Base-by-base conservation (phyloP, 257 asterid species). In the Primulina tabacum region DNA sequence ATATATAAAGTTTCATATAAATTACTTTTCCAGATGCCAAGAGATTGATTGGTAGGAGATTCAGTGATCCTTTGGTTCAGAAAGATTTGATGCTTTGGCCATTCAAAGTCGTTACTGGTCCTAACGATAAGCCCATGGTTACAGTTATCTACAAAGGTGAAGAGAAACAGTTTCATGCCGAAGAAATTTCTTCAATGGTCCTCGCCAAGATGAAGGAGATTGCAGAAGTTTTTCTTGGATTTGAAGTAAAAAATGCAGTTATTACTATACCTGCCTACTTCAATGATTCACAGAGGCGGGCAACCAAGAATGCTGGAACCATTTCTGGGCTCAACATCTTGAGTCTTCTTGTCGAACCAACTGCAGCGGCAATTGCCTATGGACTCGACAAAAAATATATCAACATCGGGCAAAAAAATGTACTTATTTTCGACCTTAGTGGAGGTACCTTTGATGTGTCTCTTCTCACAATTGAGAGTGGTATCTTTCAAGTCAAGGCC, bases 121-220 rank as follows among this genome's bases (percentile, higher is more conserved):
- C 70, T 4, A 67, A 65, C 1, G 77, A 76, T 55, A 76, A 76
- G 73, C 80, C 80, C 4, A 71, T 76, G 76, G 71, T 76, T 6
- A 66, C 60, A 0, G 71, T 76, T 0, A 50, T 16, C 62, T 71
- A 76, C 62, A 76, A 60, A 29, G 80, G 69, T 2, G 77, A 76
- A 24, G 74, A 71, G 61, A 76, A 71, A 16, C 80, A 71, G 12
- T 76, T 76, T 4, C 5, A 77, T 3, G 80, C 80, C 0, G 80
- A 76, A 73, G 77, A 76, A 57, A 76, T 76, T 52, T 76, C 80
- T 6, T 71, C 80, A 0, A 76, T 70, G 80, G 70, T 76, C 12
- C 63, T 76, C 18, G 58, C 5, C 37, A 76, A 76, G 61, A 76
- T 71, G 80, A 71, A 71, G 70, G 76, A 76, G 38, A 76, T 76